Evolutionary conservation across 1,284 basidiomycete species (phyloP), one percentile per base, ranked within the genome.

Genomic region (Ceratobasidium sp.): DNA sequence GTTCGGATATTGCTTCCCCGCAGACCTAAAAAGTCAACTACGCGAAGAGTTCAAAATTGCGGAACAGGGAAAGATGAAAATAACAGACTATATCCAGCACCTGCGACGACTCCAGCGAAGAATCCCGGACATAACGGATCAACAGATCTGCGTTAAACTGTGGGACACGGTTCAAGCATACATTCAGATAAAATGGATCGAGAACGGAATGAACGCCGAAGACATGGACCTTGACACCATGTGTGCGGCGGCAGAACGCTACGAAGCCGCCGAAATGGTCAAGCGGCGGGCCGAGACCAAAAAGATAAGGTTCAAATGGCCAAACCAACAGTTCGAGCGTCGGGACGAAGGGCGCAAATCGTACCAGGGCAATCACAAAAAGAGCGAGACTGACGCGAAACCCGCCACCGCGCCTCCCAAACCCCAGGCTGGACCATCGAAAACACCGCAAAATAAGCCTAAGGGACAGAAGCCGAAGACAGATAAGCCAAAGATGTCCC

Each of bases 1-100:
- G 2, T 88, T 85, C 75, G 82, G 86, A 75, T 84, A 85, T 75
- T 87, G 86, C 65, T 88, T 88, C 81, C 85, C 85, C 0, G 68
- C 83, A 0, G 81, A 86, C 51, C 87, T 83, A 76, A 79, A 83
- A 2, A 33, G 77, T 0, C 69, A 80, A 28, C 79, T 81, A 66
- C 68, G 79, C 0, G 64, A 78, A 8, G 66, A 79, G 35, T 78
- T 83, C 13, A n/a, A 67, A 0, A 64, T 61, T 0, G 66, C 64
- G 15, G 1, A 33, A 1, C 83, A 84, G 63, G 60, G 77, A 0
- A 61, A 60, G 0, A 64, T 75, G 8, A 69, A 28, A 0, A 79
- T 83, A 0, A 71, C 73, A 0, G 80, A 81, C 1, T 86, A 83
- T 65, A 2, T 61, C 11, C 37, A 51, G 1, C 10, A 63, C 15